Conservation (phyloP, 2,329 filamentous ascomycete species). For the Neurospora crassa region DNA sequence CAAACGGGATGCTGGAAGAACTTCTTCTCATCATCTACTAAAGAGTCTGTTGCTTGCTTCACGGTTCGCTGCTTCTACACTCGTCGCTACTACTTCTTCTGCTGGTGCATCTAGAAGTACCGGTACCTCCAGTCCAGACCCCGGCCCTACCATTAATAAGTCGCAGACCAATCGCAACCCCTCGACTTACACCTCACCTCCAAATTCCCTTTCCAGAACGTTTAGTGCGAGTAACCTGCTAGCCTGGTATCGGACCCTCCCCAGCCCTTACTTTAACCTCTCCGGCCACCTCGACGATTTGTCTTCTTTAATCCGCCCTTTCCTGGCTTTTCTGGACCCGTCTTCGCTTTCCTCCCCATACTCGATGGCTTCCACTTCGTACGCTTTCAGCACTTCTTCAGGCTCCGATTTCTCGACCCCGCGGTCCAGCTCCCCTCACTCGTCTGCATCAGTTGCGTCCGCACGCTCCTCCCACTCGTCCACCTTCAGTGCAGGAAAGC, state of each 20-base stretch:
- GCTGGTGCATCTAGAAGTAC: constrained; percentile 4
- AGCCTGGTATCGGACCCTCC: neutral
- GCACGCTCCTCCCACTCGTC: constrained; percentile 40
- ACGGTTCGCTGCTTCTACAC: neutral
- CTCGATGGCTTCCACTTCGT: constrained; percentile 30
- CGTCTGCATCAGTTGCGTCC: constrained; percentile 37
- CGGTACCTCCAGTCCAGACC: constrained; percentile 9
- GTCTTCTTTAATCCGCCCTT: constrained; percentile 10
- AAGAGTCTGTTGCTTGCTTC: constrained; percentile 8
- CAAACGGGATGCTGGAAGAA: constrained; percentile 8
- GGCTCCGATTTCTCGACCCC: constrained; percentile 43
- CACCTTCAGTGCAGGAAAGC: constrained; percentile 36
- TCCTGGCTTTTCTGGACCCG: constrained; percentile 4
- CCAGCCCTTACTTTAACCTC: constrained; percentile 11
- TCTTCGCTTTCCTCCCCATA: constrained; percentile 13
- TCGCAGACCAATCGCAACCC: neutral
- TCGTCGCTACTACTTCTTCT: constrained; percentile 9
- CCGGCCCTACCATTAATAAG: constrained; percentile 3
- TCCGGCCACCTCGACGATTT: constrained; percentile 13
- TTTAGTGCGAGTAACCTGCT: neutral
- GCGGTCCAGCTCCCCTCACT: constrained; percentile 40
- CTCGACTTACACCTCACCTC: neutral
- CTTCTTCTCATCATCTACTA: constrained; percentile 10
- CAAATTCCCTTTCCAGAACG: neutral
- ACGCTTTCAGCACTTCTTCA: constrained; percentile 35